These are phyloP conservation scores for Diaporthe destruens DNA, from an alignment of 2,329 filamentous ascomycete species.

Conservation along the genomic window DNA sequence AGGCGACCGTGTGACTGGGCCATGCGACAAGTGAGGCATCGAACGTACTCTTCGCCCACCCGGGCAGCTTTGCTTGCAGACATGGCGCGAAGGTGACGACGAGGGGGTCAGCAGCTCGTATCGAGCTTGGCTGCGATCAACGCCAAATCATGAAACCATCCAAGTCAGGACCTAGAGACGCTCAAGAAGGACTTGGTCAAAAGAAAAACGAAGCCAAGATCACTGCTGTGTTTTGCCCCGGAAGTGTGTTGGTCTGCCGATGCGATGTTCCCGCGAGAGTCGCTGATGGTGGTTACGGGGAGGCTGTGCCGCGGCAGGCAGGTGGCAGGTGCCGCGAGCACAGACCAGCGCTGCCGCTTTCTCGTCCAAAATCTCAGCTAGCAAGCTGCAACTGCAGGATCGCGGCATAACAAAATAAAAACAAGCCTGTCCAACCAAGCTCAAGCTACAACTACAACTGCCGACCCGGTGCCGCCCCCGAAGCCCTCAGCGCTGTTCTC, in stretches of 20 bases:
- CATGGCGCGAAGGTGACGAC: conserved; percentile 56
- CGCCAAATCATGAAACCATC: conserved; percentile 41
- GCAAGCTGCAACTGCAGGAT: not conserved
- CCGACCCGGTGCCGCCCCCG: not conserved
- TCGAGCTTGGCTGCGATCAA: conserved; percentile 42
- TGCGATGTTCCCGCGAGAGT: conserved; percentile 31
- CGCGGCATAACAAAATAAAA: conserved; percentile 10
- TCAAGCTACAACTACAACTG: not conserved
- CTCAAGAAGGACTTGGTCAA: not conserved
- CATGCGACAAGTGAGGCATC: conserved; percentile 12
- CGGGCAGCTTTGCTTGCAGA: conserved; percentile 72
- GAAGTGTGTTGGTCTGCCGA: conserved; percentile 4
- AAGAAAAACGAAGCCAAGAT: not conserved
- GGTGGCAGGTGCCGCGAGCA: conserved; percentile 35
- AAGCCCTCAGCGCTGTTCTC: not conserved
- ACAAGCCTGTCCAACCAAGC: conserved; percentile 5
- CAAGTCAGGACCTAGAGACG: conserved; percentile 21
- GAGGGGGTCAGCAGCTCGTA: conserved; percentile 39
- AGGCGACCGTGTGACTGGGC: not conserved
- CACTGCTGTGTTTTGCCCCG: not conserved
- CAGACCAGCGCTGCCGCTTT: conserved; percentile 30
- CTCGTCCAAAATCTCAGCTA: conserved; percentile 36
- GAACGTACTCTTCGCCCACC: conserved; percentile 71
- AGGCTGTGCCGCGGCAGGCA: conserved; percentile 35
- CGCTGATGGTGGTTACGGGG: conserved; percentile 16